Conservation (phyloP, 345 rosid species). For the Acer campestre region DNA sequence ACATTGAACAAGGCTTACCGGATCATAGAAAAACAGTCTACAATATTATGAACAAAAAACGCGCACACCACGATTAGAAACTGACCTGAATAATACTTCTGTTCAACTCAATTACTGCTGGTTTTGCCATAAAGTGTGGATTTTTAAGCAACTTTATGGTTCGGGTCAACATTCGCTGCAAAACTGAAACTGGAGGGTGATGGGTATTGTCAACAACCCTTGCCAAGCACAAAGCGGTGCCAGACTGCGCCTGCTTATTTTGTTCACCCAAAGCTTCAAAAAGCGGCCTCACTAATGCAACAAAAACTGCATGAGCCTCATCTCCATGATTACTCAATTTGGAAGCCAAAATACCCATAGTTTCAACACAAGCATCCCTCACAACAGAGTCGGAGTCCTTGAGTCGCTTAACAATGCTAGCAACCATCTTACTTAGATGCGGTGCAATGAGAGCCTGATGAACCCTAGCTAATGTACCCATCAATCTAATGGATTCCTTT, state of each 20-base stretch:
- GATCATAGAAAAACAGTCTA: not conserved
- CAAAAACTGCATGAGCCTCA: slow-evolving; percentile 51
- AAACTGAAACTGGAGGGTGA: slow-evolving; percentile 65
- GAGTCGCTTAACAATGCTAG: slow-evolving; percentile 79
- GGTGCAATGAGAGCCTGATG: slow-evolving; percentile 56
- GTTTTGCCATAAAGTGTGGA: slow-evolving; percentile 84
- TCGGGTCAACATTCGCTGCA: slow-evolving; percentile 74
- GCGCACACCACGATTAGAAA: not conserved
- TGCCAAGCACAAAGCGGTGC: slow-evolving; percentile 88
- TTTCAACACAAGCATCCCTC: slow-evolving; percentile 84
- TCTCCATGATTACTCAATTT: slow-evolving; percentile 46
- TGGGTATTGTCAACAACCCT: slow-evolving; percentile 62
- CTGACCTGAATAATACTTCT: slow-evolving; percentile 75
- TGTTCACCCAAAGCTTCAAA: slow-evolving; percentile 96
- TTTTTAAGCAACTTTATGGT: slow-evolving; percentile 76
- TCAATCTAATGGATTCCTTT: slow-evolving; percentile 71
- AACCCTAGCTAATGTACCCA: slow-evolving; percentile 59
- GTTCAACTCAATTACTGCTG: slow-evolving; percentile 78
- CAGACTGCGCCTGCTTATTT: slow-evolving; percentile 80
- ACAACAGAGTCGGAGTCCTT: slow-evolving; percentile 85
- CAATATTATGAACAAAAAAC: slow-evolving; percentile 1
- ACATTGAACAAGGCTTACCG: not conserved
- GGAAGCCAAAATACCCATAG: slow-evolving; percentile 73
- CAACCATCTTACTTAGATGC: slow-evolving; percentile 67
- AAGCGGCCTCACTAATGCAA: slow-evolving; percentile 69